Evolutionary conservation across 306 rosid genomes (phyloP).

Genomic region (Casuarina glauca): DNA sequence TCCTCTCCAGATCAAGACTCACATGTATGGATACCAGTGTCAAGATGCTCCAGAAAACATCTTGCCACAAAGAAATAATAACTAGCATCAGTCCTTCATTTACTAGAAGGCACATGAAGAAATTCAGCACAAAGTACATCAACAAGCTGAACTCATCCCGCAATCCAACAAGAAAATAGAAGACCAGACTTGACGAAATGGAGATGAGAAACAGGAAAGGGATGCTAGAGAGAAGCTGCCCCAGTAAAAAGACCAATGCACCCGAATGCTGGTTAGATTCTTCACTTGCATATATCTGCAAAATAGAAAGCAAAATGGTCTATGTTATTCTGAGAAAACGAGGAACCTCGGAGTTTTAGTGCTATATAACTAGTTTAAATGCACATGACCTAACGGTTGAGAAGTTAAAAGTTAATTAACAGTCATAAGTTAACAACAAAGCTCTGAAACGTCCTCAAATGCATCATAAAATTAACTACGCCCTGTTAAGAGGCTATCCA

Average conservation of each 20-base stretch:
- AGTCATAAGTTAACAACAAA: neutral
- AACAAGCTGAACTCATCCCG: conserved; percentile 86
- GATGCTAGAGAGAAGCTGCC: conserved; percentile 94
- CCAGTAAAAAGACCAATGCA: conserved; percentile 76
- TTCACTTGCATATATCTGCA: conserved; percentile 85
- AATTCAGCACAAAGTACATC: conserved; percentile 97
- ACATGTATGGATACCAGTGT: conserved; percentile 78
- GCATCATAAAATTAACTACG: no score
- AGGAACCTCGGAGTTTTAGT: neutral
- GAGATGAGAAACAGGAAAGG: conserved; percentile 96
- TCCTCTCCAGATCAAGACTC: conserved; percentile 31
- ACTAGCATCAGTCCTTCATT: conserved; percentile 93
- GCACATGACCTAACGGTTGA: neutral
- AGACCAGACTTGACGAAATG: conserved; percentile 86
- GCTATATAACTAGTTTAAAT: neutral
- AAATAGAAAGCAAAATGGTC: conserved; percentile 28
- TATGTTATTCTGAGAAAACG: conserved; percentile 3
- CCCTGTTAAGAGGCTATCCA: neutral
- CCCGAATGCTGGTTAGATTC: conserved; percentile 86
- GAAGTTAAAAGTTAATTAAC: neutral
- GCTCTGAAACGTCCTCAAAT: neutral
- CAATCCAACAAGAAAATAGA: conserved; percentile 88
- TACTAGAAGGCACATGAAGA: conserved; percentile 81
- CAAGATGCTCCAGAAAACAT: conserved; percentile 83
- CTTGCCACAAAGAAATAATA: conserved; percentile 66